Evolutionary conservation across 2,329 filamentous ascomycete genomes (phyloP).

Genomic region (Fusarium musae): DNA sequence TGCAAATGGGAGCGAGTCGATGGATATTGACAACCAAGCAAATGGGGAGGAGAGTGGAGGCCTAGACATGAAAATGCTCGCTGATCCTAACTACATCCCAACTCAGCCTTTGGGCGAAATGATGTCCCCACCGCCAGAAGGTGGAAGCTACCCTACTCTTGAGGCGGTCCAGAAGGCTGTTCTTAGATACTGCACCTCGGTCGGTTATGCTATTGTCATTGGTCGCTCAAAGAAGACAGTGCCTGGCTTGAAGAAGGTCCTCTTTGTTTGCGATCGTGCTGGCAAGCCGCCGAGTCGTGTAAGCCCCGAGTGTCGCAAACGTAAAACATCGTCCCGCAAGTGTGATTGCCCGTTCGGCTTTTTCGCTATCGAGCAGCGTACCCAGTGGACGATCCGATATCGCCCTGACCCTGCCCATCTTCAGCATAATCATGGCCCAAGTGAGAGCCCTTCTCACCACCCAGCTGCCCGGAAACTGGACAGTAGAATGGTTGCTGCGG

Average conservation of each 20-base stretch:
- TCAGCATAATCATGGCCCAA: slow-evolving; percentile 72
- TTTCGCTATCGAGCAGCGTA: slow-evolving; percentile 74
- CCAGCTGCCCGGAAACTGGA: slow-evolving; percentile 73
- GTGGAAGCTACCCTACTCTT: slow-evolving; percentile 71
- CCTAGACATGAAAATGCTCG: slow-evolving; percentile 60
- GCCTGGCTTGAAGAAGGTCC: slow-evolving; percentile 73
- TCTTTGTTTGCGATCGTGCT: slow-evolving; percentile 74
- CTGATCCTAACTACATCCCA: slow-evolving; percentile 62
- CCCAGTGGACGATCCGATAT: slow-evolving; percentile 74
- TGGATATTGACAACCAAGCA: slow-evolving; percentile 63
- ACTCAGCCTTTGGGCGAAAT: slow-evolving; percentile 66
- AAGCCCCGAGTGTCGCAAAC: slow-evolving; percentile 72
- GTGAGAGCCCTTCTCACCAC: slow-evolving; percentile 73
- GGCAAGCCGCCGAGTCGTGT: slow-evolving; percentile 71
- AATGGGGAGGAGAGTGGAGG: slow-evolving; percentile 60
- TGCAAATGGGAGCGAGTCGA: slow-evolving; percentile 58
- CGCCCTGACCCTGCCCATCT: slow-evolving; percentile 68
- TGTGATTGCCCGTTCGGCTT: slow-evolving; percentile 77
- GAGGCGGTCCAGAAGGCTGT: slow-evolving; percentile 74
- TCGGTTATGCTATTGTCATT: slow-evolving; percentile 75
- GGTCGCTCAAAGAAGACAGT: slow-evolving; percentile 75
- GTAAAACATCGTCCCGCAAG: slow-evolving; percentile 74
- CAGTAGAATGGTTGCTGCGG: slow-evolving; percentile 74
- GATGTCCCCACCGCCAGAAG: slow-evolving; percentile 73
- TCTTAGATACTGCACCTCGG: slow-evolving; percentile 72